These are phyloP conservation scores for Penicillium sp. DNA, from an alignment of 2,329 filamentous ascomycete genomes.

Conservation along the genomic window DNA sequence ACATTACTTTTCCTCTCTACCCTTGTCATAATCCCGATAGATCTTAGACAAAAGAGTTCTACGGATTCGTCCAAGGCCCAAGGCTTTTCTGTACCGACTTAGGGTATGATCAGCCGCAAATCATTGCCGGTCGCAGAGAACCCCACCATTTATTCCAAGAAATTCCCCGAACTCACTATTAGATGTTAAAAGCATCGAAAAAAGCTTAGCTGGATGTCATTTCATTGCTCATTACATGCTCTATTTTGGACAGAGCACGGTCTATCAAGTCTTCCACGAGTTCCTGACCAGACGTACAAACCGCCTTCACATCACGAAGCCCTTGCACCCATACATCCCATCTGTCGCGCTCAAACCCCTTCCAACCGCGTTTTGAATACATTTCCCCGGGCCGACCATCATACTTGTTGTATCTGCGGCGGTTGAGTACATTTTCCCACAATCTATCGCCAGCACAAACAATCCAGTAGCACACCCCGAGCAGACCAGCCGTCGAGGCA, in stretches of 20 bases:
- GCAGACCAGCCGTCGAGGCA: background rate
- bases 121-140: background rate
- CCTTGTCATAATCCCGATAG: background rate
- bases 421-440: conserved; percentile 4
- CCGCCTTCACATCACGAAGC: background rate
- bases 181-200: background rate
- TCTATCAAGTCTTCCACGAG: background rate
- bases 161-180: background rate
- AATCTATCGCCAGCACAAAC: conserved; percentile 4
- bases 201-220: background rate
- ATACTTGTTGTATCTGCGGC: conserved; percentile 1
- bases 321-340: conserved; percentile 3
- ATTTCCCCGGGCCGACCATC: conserved; percentile 2
- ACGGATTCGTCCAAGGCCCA: background rate
- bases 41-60: background rate
- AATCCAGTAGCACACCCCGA: conserved; percentile 3
- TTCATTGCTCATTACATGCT: background rate
- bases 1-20: background rate
- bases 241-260: conserved; percentile 1
- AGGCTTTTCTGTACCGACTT: background rate
- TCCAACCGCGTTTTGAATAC: background rate
- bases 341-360: conserved; percentile 2
- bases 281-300: background rate
- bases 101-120: background rate
- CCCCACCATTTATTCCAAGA: background rate